Percentiles rank a stretch among this genome's conserved stretches.
Evolutionary conservation across 208 protist species (phyloP).

Genomic region (Crithidia expoeki): DNA sequence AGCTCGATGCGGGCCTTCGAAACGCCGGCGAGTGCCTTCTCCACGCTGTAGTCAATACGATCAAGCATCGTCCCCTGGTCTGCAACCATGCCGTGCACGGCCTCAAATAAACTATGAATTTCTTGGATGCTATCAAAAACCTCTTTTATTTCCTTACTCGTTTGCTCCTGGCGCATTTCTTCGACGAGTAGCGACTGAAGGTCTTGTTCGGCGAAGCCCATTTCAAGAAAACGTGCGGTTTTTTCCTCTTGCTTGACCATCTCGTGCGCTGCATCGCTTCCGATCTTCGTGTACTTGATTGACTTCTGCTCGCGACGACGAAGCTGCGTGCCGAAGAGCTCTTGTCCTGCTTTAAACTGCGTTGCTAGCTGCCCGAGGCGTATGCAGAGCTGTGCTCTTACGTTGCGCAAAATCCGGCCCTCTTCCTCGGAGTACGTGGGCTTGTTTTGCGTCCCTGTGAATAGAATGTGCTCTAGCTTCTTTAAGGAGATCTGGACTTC

Average conservation of each 20-base stretch:
- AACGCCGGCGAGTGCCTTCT: slow-evolving; percentile 58
- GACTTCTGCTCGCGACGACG: slow-evolving; percentile 55
- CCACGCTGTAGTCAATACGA: slow-evolving; percentile 92
- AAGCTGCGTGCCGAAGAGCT: slow-evolving; percentile 59
- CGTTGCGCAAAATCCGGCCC: slow-evolving; percentile 44
- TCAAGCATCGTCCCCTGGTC: slow-evolving; percentile 93
- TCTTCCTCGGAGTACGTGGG: slow-evolving; percentile 57
- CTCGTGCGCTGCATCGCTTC: slow-evolving; percentile 52
- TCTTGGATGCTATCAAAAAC: slow-evolving; percentile 87
- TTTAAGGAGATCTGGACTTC: slow-evolving; percentile 56
- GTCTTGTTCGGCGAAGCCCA: slow-evolving; percentile 83
- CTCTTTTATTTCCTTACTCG: slow-evolving; percentile 76
- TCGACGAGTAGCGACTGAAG: slow-evolving; percentile 76
- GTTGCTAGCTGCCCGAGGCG: slow-evolving; percentile 47
- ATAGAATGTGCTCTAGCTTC: slow-evolving; percentile 74
- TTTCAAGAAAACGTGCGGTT: slow-evolving; percentile 66
- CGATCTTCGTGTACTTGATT: slow-evolving; percentile 64
- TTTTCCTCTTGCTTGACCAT: slow-evolving; percentile 65
- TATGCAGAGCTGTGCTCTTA: slow-evolving; percentile 48
- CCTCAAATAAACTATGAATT: slow-evolving; percentile 85
- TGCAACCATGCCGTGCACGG: slow-evolving; percentile 70
- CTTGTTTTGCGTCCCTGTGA: slow-evolving; percentile 46
- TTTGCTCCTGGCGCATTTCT: slow-evolving; percentile 58
- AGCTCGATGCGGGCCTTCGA: slow-evolving; percentile 70
- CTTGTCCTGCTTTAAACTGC: slow-evolving; percentile 59